Conservation (phyloP, 371 early-diverging fungal genomes). For the Apophysomyces ossiformis region DNA sequence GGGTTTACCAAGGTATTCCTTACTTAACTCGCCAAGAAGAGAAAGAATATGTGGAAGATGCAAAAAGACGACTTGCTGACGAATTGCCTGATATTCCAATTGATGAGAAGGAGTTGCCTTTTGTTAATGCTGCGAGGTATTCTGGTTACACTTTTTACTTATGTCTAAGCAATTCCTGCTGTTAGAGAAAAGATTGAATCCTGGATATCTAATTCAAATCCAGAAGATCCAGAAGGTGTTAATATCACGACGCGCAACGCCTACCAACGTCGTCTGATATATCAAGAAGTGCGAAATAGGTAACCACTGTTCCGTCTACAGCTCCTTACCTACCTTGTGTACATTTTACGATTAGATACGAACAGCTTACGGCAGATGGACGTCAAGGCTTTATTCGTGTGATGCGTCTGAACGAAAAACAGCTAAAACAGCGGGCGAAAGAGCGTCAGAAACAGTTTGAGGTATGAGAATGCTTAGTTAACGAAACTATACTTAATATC, state of each 20-base stretch:
- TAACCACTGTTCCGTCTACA: constrained; percentile 10
- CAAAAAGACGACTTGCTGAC: constrained; percentile 42
- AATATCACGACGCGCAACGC: constrained; percentile 57
- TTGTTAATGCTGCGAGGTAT: constrained; percentile 56
- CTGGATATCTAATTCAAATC: constrained; percentile 50
- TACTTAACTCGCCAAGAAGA: constrained; percentile 75
- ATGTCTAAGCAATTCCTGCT: not conserved
- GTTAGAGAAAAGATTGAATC: constrained; percentile 47
- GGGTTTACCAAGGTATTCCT: constrained; percentile 77
- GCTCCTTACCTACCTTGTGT: too few relatives aligned
- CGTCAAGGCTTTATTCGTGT: constrained; percentile 48
- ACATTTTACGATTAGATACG: constrained; percentile 24
- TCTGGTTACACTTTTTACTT: not conserved
- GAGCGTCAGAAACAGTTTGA: constrained; percentile 38
- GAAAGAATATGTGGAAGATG: constrained; percentile 49
- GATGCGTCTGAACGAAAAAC: constrained; percentile 43
- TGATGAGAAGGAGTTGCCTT: constrained; percentile 63
- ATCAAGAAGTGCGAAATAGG: constrained; percentile 71
- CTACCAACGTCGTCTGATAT: constrained; percentile 67
- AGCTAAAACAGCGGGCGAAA: constrained; percentile 33
- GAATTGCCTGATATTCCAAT: constrained; percentile 66
- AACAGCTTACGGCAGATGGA: constrained; percentile 51
- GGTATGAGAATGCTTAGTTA: constrained; percentile 13
- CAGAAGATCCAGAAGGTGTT: constrained; percentile 39
- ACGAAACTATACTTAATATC: not conserved